Evolutionary conservation across 73 alveolate species (phyloP).

Genomic region (Breviolum minutum): DNA sequence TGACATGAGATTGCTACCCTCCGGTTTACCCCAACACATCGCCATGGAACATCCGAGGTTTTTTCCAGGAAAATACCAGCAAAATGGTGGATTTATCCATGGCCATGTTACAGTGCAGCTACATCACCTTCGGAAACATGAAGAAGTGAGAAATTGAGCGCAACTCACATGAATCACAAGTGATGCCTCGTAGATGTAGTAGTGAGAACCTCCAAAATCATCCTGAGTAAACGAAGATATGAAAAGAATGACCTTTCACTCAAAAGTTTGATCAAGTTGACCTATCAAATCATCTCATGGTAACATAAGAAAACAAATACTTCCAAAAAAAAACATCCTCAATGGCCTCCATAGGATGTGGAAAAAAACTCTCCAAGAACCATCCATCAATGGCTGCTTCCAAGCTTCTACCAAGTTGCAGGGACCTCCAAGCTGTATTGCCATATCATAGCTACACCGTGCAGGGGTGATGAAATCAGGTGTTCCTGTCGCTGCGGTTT

Average conservation of each 20-base stretch:
- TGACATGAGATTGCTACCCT: not conserved
- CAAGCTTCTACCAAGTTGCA: conserved; percentile 24
- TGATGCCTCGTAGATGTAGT: conserved; percentile 81
- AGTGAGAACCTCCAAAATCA: conserved; percentile 79
- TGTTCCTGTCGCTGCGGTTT: conserved; percentile 20
- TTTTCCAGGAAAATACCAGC: too few relatives aligned
- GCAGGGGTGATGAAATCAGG: conserved; percentile 89
- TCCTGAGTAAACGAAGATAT: conserved; percentile 1
- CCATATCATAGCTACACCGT: conserved; percentile 85
- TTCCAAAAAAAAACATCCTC: too few relatives aligned
- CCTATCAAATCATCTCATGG: not conserved
- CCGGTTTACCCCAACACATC: too few relatives aligned
- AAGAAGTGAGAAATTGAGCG: not conserved
- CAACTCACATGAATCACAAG: not conserved
- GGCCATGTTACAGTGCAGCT: not conserved
- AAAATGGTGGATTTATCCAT: too few relatives aligned
- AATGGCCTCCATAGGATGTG: not conserved
- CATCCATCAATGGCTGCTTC: not conserved
- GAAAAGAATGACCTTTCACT: not conserved
- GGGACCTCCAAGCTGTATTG: conserved; percentile 46
- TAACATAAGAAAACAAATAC: not conserved
- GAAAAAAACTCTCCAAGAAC: not conserved
- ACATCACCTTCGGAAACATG: not conserved
- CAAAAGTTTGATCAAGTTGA: not conserved
- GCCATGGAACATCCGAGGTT: too few relatives aligned